Conservation (phyloP, 192 early-diverging fungal species). For the Coemansia sp. region DNA sequence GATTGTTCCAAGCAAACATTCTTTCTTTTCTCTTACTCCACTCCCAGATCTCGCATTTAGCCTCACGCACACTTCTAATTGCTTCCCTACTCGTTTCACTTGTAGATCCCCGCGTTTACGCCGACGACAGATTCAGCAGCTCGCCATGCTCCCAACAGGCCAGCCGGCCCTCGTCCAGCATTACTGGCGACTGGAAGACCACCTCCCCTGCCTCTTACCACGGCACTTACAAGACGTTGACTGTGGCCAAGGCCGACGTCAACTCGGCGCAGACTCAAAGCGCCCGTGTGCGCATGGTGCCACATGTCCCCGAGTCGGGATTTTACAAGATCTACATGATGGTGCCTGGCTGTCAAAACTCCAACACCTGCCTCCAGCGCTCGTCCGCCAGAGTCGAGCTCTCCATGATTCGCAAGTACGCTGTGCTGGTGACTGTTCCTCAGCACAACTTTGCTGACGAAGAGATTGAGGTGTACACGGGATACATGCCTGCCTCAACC, state of each 20-base stretch:
- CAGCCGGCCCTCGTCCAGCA: slow-evolving; percentile 20
- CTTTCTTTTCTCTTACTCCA: neutral
- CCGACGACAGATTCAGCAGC: slow-evolving; percentile 40
- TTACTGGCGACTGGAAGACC: slow-evolving; percentile 37
- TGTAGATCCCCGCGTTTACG: slow-evolving; percentile 46
- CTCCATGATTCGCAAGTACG: slow-evolving; percentile 21
- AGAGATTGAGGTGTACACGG: slow-evolving; percentile 51
- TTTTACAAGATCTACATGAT: slow-evolving; percentile 60
- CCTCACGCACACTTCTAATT: neutral
- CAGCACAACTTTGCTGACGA: slow-evolving; percentile 54
- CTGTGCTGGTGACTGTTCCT: slow-evolving; percentile 34
- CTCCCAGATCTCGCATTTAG: neutral
- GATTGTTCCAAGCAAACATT: neutral
- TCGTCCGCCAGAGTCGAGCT: slow-evolving; percentile 32
- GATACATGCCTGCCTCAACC: slow-evolving; percentile 56
- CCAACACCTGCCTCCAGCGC: slow-evolving; percentile 49
- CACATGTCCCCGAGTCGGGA: slow-evolving; percentile 63
- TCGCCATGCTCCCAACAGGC: slow-evolving; percentile 36
- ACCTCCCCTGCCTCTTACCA: slow-evolving; percentile 41
- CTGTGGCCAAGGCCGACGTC: slow-evolving; percentile 28
- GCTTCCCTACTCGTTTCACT: neutral
- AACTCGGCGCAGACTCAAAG: slow-evolving; percentile 19
- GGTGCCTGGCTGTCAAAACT: slow-evolving; percentile 62
- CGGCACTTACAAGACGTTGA: slow-evolving; percentile 38
- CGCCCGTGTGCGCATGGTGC: slow-evolving; percentile 35